phyloP scores from a whole-genome alignment of 1,284 basidiomycete species.

The Moesziomyces antarcticus region DNA sequence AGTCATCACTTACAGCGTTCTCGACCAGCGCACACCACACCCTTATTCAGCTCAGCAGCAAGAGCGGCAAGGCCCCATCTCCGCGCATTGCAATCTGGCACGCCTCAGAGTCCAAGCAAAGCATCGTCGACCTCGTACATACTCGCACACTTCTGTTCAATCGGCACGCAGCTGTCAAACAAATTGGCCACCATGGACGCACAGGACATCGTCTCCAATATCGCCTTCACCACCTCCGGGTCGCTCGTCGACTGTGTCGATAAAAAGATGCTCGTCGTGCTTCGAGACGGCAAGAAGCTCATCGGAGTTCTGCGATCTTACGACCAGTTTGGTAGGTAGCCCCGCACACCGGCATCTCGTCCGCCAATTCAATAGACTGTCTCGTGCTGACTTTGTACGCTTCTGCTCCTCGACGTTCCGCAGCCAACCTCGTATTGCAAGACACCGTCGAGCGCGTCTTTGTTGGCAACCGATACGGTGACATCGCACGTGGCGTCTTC shows the following conservation, averaged over 20 bases:
- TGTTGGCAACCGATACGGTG: constrained; percentile 73
- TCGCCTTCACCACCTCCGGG: constrained; percentile 66
- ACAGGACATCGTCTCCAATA: constrained; percentile 62
- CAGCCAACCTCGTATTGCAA: constrained; percentile 86
- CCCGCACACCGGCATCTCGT: neutral
- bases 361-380: neutral
- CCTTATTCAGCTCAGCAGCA: neutral
- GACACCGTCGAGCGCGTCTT: constrained; percentile 80
- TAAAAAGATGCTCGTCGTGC: constrained; percentile 95
- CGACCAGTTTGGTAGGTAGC: constrained; percentile 91
- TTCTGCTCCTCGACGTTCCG: neutral
- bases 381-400: neutral
- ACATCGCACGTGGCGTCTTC: constrained; percentile 86
- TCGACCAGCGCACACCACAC: too few species aligned
- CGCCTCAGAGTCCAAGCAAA: too few species aligned
- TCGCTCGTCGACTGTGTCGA: constrained; percentile 66
- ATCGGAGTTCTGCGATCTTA: constrained; percentile 96
- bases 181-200: constrained; percentile 52
- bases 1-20: too few species aligned
- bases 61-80: neutral
- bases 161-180: neutral
- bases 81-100: neutral
- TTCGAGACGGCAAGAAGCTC: constrained; percentile 94
- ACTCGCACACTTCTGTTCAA: neutral
- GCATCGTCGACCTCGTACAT: neutral